A percentile compares a stretch with the other conserved stretches of the same genome.
phyloP scores from a whole-genome alignment of 495 filamentous ascomycete genomes.

The Penicillium longicatenatum region DNA sequence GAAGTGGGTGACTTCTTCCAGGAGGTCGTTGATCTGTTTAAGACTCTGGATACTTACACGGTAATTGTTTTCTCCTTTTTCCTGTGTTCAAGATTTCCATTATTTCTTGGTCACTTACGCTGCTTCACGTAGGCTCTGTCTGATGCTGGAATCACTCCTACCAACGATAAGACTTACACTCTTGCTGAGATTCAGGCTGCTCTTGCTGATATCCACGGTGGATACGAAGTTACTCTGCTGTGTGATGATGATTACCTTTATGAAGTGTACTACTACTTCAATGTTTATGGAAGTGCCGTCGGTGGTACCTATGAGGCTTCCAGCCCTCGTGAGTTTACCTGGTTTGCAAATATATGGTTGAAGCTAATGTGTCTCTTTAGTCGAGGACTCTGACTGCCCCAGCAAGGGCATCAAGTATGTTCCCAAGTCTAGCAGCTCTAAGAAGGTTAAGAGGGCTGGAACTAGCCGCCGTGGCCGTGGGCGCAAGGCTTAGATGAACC shows the following conservation, averaged over 20 bases:
- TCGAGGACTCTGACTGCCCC: conserved; percentile 55
- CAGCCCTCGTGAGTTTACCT: conserved; percentile 40
- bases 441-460: neutral
- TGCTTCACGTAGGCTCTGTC: conserved; percentile 48
- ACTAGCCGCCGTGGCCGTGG: neutral
- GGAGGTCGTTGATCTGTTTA: conserved; percentile 57
- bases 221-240: conserved; percentile 59
- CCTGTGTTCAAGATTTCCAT: no score
- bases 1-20: conserved; percentile 60
- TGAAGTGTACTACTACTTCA: conserved; percentile 74
- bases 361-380: conserved; percentile 26
- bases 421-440: conserved; percentile 41
- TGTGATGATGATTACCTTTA: conserved; percentile 60
- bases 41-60: conserved; percentile 57
- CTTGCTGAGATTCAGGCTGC: conserved; percentile 57
- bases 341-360: neutral
- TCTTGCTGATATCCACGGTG: conserved; percentile 56
- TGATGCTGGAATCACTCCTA: conserved; percentile 63
- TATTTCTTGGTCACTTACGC: neutral
- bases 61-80: conserved; percentile 27
- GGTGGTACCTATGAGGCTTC: conserved; percentile 64
- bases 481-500: neutral
- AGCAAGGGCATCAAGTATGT: conserved; percentile 56
- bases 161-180: conserved; percentile 57
- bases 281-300: conserved; percentile 68